phyloP scores from a whole-genome alignment of 805 yeast species.

The Sugiyamaella lignohabitans region DNA sequence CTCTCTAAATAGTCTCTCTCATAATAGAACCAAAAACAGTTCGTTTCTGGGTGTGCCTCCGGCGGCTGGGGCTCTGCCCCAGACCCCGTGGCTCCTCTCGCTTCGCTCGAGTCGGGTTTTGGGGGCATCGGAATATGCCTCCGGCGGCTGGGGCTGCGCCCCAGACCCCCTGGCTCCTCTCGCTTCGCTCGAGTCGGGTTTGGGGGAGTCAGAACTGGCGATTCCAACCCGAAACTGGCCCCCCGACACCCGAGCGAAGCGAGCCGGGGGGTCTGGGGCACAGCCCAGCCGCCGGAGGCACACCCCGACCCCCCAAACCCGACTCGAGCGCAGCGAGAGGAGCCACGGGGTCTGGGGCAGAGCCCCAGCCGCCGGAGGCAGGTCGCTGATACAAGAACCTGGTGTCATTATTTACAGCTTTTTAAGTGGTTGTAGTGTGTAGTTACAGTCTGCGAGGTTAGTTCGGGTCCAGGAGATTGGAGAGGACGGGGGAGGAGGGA shows the following conservation, averaged over 20 bases:
- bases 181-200: not conserved
- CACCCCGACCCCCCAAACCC: no score
- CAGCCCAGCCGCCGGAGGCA: not conserved
- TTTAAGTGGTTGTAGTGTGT: no score
- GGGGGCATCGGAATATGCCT: no score
- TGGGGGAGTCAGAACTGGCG: not conserved
- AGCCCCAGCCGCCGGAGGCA: not conserved
- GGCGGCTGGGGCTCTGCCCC: conserved; percentile 1
- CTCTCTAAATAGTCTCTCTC: conserved; percentile 36
- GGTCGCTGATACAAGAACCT: no score
- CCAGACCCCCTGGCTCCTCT: not conserved
- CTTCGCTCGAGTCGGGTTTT: not conserved
- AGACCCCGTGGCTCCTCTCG: not conserved
- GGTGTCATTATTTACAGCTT: no score
- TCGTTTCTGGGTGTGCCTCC: no score
- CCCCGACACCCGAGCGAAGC: no score
- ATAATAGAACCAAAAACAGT: no score
- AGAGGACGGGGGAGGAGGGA: not conserved
- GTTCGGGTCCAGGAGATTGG: no score
- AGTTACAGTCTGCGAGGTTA: no score
- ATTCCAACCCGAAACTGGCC: not conserved
- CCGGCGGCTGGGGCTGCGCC: not conserved
- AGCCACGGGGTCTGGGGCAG: not conserved
- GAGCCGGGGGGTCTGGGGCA: no score
- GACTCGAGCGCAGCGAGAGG: not conserved